Evolutionary conservation across 108 stramenopile species (phyloP).

Genomic region (Cyclostephanos invisitatus): DNA sequence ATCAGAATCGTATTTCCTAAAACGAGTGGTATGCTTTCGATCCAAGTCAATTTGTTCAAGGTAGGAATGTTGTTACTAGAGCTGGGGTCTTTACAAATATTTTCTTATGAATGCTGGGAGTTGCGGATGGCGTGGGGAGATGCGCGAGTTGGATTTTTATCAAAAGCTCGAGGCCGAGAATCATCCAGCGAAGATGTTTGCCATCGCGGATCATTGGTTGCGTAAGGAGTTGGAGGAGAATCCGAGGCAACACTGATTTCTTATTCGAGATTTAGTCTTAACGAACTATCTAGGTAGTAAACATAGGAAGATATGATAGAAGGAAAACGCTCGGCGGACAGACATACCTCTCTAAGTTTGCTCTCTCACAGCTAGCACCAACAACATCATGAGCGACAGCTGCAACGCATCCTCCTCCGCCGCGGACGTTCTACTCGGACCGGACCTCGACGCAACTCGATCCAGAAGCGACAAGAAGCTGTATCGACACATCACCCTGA

Average conservation of each 20-base stretch:
- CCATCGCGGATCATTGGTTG: constrained; percentile 87
- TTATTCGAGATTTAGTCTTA: too few relatives aligned
- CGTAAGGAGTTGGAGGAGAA: constrained; percentile 76
- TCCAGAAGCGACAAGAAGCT: constrained; percentile 69
- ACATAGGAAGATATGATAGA: too few relatives aligned
- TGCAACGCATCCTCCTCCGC: not conserved
- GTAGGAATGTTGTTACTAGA: too few relatives aligned
- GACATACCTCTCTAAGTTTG: too few relatives aligned
- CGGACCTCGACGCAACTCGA: constrained; percentile 42
- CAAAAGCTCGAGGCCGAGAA: constrained; percentile 69
- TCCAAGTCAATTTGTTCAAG: too few relatives aligned
- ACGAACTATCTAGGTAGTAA: too few relatives aligned
- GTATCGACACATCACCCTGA: constrained; percentile 81
- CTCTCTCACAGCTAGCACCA: too few relatives aligned
- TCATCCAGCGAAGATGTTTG: constrained; percentile 82
- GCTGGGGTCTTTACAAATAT: too few relatives aligned
- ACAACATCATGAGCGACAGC: not conserved
- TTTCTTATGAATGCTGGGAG: constrained; percentile 68
- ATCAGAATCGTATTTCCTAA: too few relatives aligned
- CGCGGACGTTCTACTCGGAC: constrained; percentile 18
- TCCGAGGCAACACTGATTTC: constrained; percentile 38
- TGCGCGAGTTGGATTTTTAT: constrained; percentile 77
- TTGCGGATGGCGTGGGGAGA: constrained; percentile 85
- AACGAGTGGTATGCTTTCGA: too few relatives aligned
- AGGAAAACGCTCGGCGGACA: too few relatives aligned